A percentile compares a stretch with the other conserved stretches of the same genome.
These are phyloP conservation scores for Mytilinidion resinicola DNA, from an alignment of 495 filamentous ascomycete genomes.

Conservation along the genomic window DNA sequence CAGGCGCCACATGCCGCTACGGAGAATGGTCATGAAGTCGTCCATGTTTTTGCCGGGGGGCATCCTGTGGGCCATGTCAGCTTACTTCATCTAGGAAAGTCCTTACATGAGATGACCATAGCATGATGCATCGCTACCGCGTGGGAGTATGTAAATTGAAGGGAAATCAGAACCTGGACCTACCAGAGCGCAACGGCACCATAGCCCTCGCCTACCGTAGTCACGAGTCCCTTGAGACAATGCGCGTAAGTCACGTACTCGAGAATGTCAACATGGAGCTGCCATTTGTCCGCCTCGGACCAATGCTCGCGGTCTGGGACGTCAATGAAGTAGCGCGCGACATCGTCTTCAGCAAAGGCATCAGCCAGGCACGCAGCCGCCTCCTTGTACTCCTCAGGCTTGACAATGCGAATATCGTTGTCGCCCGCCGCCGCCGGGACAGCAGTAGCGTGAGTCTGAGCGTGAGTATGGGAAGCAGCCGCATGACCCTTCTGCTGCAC, in stretches of 20 bases:
- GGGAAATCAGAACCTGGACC: conserved; percentile 28
- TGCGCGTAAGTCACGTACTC: conserved; percentile 68
- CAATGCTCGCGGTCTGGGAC: conserved; percentile 55
- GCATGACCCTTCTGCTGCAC: conserved; percentile 12
- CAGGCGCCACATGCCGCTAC: conserved; percentile 66
- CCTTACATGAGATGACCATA: too few species aligned
- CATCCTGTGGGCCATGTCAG: conserved; percentile 49
- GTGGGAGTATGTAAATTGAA: not conserved
- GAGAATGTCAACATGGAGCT: conserved; percentile 65
- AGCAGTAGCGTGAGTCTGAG: not conserved
- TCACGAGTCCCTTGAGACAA: conserved; percentile 61
- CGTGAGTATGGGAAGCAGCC: not conserved
- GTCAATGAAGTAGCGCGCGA: conserved; percentile 64
- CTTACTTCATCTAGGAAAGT: too few species aligned
- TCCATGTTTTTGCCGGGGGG: conserved; percentile 69
- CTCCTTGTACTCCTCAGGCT: conserved; percentile 56
- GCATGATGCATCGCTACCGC: too few species aligned
- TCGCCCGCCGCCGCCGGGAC: not conserved
- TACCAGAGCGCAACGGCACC: conserved; percentile 75
- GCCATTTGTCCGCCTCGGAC: conserved; percentile 60
- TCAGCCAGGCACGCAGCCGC: conserved; percentile 63
- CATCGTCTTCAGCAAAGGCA: conserved; percentile 68
- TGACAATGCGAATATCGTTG: conserved; percentile 49
- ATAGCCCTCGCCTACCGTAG: conserved; percentile 64
- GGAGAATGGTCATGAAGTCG: conserved; percentile 60